phyloP scores from a whole-genome alignment of 108 stramenopile species.

The Skeletonema potamos region DNA sequence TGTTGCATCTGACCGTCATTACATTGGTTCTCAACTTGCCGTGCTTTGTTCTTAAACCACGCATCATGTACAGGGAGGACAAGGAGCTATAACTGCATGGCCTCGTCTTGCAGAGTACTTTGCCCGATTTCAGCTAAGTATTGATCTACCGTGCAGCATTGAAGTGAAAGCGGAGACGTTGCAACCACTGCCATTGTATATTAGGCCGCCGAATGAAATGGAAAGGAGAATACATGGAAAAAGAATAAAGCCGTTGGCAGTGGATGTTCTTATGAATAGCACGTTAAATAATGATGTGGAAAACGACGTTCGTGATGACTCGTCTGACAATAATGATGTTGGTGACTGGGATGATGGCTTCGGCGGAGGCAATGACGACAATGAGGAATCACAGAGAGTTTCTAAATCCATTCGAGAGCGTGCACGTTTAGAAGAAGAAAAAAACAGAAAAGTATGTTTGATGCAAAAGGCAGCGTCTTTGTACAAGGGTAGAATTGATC shows the following conservation, averaged over 20 bases:
- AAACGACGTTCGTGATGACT: not conserved
- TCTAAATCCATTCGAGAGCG: slow-evolving; percentile 28
- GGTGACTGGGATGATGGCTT: slow-evolving; percentile 41
- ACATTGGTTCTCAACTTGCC: not conserved
- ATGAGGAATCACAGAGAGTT: slow-evolving; percentile 8
- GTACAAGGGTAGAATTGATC: slow-evolving; percentile 41
- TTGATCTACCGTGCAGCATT: slow-evolving; percentile 61
- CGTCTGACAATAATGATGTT: not conserved
- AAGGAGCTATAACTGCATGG: slow-evolving; percentile 60
- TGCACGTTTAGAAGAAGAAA: slow-evolving; percentile 17
- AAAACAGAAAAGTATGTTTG: slow-evolving; percentile 21
- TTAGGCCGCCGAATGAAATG: slow-evolving; percentile 51
- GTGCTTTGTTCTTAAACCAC: no score
- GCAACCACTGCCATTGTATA: slow-evolving; percentile 54
- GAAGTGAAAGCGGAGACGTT: slow-evolving; percentile 80
- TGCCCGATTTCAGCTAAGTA: slow-evolving; percentile 71
- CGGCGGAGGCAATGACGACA: slow-evolving; percentile 17
- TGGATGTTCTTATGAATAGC: slow-evolving; percentile 1
- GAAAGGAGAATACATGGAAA: slow-evolving; percentile 9
- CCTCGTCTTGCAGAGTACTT: slow-evolving; percentile 81
- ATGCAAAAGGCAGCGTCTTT: slow-evolving; percentile 45
- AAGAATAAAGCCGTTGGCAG: not conserved
- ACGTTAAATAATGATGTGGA: slow-evolving; percentile 1
- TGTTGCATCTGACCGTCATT: not conserved
- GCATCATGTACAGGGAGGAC: slow-evolving; percentile 56